Percentiles rank a stretch among this genome's conserved stretches.
Evolutionary conservation across 2,329 filamentous ascomycete species (phyloP).

Genomic region (Sphaerulina populicola): DNA sequence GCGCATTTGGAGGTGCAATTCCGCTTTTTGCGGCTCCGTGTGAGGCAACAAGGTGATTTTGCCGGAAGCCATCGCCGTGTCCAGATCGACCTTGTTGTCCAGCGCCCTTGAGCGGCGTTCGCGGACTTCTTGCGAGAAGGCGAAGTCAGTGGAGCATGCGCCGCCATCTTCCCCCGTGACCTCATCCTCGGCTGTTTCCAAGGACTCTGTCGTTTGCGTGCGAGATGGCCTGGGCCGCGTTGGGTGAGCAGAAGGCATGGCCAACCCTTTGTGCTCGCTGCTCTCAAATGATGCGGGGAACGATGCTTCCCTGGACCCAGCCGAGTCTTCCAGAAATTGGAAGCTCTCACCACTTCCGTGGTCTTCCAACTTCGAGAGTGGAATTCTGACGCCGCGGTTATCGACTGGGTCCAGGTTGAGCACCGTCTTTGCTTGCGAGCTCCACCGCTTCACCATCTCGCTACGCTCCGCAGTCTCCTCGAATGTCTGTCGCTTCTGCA

Average conservation of each 20-base stretch:
- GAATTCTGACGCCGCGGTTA: conserved; percentile 24
- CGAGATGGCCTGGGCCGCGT: conserved; percentile 8
- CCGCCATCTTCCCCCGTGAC: not conserved
- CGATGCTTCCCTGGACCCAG: conserved; percentile 49
- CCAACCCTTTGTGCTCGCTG: conserved; percentile 18
- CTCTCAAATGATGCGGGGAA: conserved; percentile 44
- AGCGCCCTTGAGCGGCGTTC: not conserved
- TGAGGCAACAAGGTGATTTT: not conserved
- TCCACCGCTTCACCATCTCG: conserved; percentile 26
- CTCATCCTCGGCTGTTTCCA: not conserved
- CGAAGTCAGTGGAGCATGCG: not conserved
- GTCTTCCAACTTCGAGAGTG: conserved; percentile 36
- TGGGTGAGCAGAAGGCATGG: conserved; percentile 21
- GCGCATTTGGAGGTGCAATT: not conserved
- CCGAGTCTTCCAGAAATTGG: conserved; percentile 55
- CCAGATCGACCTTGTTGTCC: not conserved
- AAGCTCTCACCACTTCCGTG: conserved; percentile 56
- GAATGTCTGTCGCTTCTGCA: conserved; percentile 18
- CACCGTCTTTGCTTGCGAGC: conserved; percentile 22
- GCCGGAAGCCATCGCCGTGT: not conserved
- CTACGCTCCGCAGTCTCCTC: conserved; percentile 13
- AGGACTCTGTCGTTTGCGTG: conserved; percentile 1
- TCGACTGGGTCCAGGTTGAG: conserved; percentile 24
- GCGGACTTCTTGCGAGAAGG: not conserved
- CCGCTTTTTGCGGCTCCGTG: not conserved